These are phyloP conservation scores for Macrophomina pseudophaseolina DNA, from an alignment of 2,329 filamentous ascomycete species.

Conservation along the genomic window DNA sequence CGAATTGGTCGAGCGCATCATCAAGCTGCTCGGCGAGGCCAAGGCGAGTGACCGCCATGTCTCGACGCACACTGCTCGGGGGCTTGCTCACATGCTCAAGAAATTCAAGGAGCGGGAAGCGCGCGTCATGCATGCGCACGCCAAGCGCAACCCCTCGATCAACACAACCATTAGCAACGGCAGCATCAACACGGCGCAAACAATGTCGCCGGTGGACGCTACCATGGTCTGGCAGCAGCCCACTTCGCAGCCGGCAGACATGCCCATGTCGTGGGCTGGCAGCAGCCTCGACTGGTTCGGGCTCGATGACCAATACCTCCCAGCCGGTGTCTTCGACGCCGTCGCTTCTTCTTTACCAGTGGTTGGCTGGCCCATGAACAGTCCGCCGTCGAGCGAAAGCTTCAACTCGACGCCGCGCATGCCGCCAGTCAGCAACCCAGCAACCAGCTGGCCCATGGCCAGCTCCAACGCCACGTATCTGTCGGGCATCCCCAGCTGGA, in stretches of 20 bases:
- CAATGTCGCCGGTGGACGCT: slow-evolving; percentile 10
- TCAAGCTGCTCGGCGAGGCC: slow-evolving; percentile 38
- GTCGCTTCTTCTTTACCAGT: slow-evolving; percentile 23
- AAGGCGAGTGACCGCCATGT: slow-evolving; percentile 45
- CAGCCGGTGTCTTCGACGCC: slow-evolving; percentile 24
- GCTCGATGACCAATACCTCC: slow-evolving; percentile 25
- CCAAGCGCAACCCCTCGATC: slow-evolving; percentile 23
- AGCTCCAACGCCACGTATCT: slow-evolving; percentile 21
- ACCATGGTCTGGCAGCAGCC: slow-evolving; percentile 23
- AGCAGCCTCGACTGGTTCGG: slow-evolving; percentile 27
- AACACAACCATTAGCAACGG: slow-evolving; percentile 23
- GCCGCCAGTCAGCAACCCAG: slow-evolving; percentile 19
- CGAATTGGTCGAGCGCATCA: slow-evolving; percentile 43
- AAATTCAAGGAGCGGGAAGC: slow-evolving; percentile 27
- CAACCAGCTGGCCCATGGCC: slow-evolving; percentile 23
- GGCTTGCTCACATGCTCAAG: slow-evolving; percentile 44
- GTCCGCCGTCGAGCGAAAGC: slow-evolving; percentile 26
- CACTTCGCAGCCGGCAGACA: slow-evolving; percentile 3
- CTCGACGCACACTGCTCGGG: slow-evolving; percentile 45
- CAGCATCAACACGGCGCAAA: slow-evolving; percentile 9
- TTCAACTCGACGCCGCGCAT: slow-evolving; percentile 26
- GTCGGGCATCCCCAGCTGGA: slow-evolving; percentile 24
- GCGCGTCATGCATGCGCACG: slow-evolving; percentile 22
- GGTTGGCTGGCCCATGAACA: slow-evolving; percentile 25
- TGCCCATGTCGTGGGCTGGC: slow-evolving; percentile 24